These are phyloP conservation scores for Rhizopus arrhizus DNA, from an alignment of 371 early-diverging fungal genomes.

Conservation along the genomic window DNA sequence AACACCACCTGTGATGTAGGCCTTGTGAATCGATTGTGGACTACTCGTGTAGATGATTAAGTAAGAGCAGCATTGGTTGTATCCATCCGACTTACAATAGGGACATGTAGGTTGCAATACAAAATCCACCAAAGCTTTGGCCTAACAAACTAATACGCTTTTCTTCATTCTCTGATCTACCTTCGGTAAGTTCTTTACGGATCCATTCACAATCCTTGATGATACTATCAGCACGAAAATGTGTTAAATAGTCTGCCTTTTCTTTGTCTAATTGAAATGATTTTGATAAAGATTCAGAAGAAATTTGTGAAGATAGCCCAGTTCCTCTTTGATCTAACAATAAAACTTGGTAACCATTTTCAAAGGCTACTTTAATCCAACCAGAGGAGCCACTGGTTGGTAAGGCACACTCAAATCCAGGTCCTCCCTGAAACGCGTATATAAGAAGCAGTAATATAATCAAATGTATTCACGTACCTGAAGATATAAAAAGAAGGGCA, in stretches of 20 bases:
- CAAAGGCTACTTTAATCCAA: conserved; percentile 67
- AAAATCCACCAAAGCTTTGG: conserved; percentile 79
- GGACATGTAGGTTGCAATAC: conserved; percentile 72
- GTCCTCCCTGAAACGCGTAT: conserved; percentile 50
- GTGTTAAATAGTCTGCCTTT: conserved; percentile 63
- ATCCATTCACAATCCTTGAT: conserved; percentile 73
- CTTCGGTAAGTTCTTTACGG: conserved; percentile 55
- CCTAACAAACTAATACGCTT: conserved; percentile 56
- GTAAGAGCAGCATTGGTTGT: not conserved
- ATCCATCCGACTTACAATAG: conserved; percentile 51
- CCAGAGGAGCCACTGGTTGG: conserved; percentile 56
- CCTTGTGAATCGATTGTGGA: conserved; percentile 66
- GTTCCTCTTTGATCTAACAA: conserved; percentile 78
- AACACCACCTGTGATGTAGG: conserved; percentile 75
- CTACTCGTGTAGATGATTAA: conserved; percentile 23
- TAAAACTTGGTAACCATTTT: conserved; percentile 68
- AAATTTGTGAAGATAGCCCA: conserved; percentile 67
- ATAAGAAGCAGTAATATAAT: not conserved
- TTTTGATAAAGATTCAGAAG: conserved; percentile 52
- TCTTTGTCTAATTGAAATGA: conserved; percentile 49
- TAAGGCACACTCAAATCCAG: conserved; percentile 59
- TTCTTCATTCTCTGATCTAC: conserved; percentile 29
- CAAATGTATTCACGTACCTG: conserved; percentile 41
- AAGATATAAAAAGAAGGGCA: conserved; percentile 63
- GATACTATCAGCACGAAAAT: conserved; percentile 76